A percentile compares a stretch with the other conserved stretches of the same genome.
These are phyloP conservation scores for Rhynchosporium secalis DNA, from an alignment of 2,329 filamentous ascomycete genomes.

Conservation along the genomic window DNA sequence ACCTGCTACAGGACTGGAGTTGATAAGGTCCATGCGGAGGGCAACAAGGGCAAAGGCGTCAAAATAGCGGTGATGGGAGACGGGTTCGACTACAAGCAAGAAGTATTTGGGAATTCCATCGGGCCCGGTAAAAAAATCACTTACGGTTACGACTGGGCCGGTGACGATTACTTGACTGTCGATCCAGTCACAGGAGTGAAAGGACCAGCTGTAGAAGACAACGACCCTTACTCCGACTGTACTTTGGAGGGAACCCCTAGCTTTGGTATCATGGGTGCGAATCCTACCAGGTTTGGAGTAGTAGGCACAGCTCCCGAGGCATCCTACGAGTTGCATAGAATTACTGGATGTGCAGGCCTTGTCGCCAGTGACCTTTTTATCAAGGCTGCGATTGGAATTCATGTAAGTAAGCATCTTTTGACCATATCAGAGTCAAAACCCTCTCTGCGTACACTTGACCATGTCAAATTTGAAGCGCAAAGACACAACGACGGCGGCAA, in stretches of 20 bases:
- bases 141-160: conserved; percentile 59
- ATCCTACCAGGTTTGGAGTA: conserved; percentile 23
- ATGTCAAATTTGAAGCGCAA: no score
- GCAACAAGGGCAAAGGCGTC: conserved; percentile 48
- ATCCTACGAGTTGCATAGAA: conserved; percentile 2
- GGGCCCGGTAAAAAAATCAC: conserved; percentile 58
- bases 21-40: conserved; percentile 45
- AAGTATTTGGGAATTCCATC: conserved; percentile 64
- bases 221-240: conserved; percentile 6
- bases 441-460: no score
- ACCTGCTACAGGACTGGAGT: conserved; percentile 32
- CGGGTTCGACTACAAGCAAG: conserved; percentile 60
- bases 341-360: conserved; percentile 25
- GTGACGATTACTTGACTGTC: conserved; percentile 44
- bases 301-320: conserved; percentile 32
- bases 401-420: conserved; percentile 18
- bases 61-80: conserved; percentile 44
- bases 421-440: no score
- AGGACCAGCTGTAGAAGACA: not conserved
- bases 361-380: conserved; percentile 27
- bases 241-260: conserved; percentile 25
- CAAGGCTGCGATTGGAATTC: conserved; percentile 12
- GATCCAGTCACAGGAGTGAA: not conserved
- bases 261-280: conserved; percentile 26
- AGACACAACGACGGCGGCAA: no score